Evolutionary conservation across 352 stramenopile genomes (phyloP).

Genomic region (Globisporangium perplexum): DNA sequence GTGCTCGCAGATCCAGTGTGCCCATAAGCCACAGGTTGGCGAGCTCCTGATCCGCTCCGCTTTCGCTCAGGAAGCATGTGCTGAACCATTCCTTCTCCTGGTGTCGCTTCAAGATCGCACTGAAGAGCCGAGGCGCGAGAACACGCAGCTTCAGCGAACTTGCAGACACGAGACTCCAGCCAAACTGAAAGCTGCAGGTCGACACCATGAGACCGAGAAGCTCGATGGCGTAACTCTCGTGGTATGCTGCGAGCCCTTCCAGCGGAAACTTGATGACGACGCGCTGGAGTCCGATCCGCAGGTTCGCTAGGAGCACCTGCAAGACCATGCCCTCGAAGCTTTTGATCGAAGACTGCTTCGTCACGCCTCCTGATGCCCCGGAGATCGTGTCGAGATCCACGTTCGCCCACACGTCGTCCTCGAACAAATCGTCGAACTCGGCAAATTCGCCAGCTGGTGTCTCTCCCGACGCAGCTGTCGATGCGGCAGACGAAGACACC

Average conservation of each 20-base stretch:
- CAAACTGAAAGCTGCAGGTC: slow-evolving; percentile 52
- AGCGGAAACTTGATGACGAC: slow-evolving; percentile 48
- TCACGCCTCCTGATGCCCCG: not conserved
- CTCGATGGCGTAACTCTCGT: slow-evolving; percentile 67
- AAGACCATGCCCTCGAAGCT: slow-evolving; percentile 21
- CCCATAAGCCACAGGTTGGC: slow-evolving; percentile 51
- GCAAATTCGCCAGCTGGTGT: slow-evolving; percentile 19
- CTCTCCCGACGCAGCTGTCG: not conserved
- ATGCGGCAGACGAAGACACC: too few species aligned
- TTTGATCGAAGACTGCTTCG: slow-evolving; percentile 10
- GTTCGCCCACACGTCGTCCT: slow-evolving; percentile 30
- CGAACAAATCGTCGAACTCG: slow-evolving; percentile 47
- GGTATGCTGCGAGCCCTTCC: slow-evolving; percentile 19
- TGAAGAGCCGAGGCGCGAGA: slow-evolving; percentile 52
- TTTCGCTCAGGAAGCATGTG: slow-evolving; percentile 55
- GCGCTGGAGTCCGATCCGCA: slow-evolving; percentile 43
- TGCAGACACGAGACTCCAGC: slow-evolving; percentile 41
- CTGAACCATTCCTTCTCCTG: slow-evolving; percentile 59
- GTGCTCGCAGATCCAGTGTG: slow-evolving; percentile 51
- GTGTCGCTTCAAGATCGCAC: slow-evolving; percentile 51
- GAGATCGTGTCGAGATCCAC: slow-evolving; percentile 34
- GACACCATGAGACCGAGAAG: slow-evolving; percentile 56
- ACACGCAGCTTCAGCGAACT: slow-evolving; percentile 37
- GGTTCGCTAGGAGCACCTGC: slow-evolving; percentile 21
- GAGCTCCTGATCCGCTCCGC: slow-evolving; percentile 47